These are phyloP conservation scores for Pseudoturritis turrita DNA, from an alignment of 345 rosid species.

Conservation along the genomic window DNA sequence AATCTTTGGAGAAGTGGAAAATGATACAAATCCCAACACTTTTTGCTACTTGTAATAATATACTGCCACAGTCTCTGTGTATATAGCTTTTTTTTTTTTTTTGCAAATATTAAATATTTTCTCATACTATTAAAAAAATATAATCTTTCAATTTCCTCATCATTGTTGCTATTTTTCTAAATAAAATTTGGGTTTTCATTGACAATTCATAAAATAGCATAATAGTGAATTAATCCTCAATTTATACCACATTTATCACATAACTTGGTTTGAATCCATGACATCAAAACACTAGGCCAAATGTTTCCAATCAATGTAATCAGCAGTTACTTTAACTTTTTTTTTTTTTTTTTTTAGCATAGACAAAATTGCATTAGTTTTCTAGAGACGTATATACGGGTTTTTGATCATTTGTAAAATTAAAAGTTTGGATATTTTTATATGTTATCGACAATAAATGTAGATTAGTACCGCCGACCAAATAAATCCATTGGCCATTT, in stretches of 20 bases:
- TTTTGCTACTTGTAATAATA: not conserved
- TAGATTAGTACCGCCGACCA: constrained; percentile 14
- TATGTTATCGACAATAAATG: not conserved
- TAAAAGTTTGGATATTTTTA: not conserved
- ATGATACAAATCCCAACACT: constrained; percentile 41
- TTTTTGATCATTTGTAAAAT: not conserved
- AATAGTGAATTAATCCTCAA: not conserved
- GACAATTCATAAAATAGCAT: not conserved
- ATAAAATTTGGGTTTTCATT: not conserved
- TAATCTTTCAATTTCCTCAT: not conserved
- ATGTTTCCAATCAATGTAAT: not conserved
- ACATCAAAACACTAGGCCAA: not conserved
- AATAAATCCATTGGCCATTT: not conserved
- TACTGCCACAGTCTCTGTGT: not conserved
- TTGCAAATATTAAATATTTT: not conserved
- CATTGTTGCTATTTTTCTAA: too few relatives aligned
- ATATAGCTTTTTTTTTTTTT: not conserved
- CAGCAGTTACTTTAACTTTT: not conserved
- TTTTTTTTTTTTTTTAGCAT: not conserved
- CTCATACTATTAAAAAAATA: too few relatives aligned
- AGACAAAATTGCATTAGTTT: not conserved
- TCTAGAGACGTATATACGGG: not conserved
- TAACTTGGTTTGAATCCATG: not conserved
- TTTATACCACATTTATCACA: not conserved
- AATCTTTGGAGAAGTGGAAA: constrained; percentile 32